These are phyloP conservation scores for Lonicera japonica DNA, from an alignment of 129 eudicot genomes.

Conservation along the genomic window DNA sequence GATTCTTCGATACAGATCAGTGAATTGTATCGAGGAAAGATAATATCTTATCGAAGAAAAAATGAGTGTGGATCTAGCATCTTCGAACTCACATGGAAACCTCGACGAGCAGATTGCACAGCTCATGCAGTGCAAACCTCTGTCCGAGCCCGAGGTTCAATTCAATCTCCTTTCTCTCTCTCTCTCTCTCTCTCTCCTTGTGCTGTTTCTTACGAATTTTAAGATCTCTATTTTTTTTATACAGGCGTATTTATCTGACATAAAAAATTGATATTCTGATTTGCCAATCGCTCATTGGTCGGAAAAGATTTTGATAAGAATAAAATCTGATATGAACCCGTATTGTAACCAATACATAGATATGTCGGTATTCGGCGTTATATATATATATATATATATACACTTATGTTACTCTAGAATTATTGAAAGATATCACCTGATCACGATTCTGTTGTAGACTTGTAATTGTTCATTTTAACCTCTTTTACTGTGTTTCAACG, in stretches of 20 bases:
- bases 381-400: no score
- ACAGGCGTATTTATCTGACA: no score
- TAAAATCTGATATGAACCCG: no score
- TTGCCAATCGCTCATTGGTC: no score
- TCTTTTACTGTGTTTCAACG: not conserved
- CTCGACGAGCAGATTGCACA: slow-evolving; percentile 87
- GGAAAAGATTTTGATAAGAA: no score
- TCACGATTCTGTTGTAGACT: not conserved
- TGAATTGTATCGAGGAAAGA: slow-evolving; percentile 5
- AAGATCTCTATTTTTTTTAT: no score
- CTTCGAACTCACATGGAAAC: slow-evolving; percentile 61
- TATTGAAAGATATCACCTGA: no score
- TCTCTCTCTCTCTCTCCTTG: slow-evolving; percentile 1
- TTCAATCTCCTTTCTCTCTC: no score
- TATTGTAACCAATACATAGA: no score
- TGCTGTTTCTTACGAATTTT: not conserved
- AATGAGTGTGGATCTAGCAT: slow-evolving; percentile 76
- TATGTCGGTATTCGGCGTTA: no score
- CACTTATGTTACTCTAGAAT: no score
- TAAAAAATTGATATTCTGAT: no score
- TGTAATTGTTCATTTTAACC: not conserved
- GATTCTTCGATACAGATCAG: not conserved
- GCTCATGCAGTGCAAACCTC: slow-evolving; percentile 97
- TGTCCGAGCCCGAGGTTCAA: slow-evolving; percentile 62
- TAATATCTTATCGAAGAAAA: slow-evolving; percentile 7